Conservation (phyloP, 2,329 filamentous ascomycete species). For the Canariomyces notabilis region DNA sequence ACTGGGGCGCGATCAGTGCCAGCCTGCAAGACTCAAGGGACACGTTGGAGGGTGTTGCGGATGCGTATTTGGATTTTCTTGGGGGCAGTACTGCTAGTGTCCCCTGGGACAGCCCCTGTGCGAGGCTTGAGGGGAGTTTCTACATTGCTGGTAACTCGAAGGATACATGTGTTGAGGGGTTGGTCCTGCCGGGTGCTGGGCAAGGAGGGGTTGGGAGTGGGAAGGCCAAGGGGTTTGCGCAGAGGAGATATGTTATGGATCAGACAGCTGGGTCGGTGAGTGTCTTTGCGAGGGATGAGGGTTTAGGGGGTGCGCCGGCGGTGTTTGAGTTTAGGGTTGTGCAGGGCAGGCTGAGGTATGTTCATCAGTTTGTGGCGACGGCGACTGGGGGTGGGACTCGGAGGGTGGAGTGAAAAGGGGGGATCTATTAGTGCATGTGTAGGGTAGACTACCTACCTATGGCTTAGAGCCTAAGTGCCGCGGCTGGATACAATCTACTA, state of each 20-base stretch:
- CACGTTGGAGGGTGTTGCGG: neutral
- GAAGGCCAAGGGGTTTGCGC: neutral
- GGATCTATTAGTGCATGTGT: too few species aligned
- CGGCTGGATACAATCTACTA: too few species aligned
- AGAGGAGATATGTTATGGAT: neutral
- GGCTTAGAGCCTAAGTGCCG: too few species aligned
- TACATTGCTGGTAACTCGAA: constrained; percentile 19
- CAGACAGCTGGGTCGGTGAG: constrained; percentile 3
- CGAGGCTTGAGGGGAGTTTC: constrained; percentile 25
- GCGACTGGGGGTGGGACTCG: too few species aligned
- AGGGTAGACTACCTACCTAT: too few species aligned
- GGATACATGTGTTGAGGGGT: neutral
- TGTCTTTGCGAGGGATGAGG: constrained; percentile 3
- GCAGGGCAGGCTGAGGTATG: constrained; percentile 7
- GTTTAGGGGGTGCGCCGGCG: neutral
- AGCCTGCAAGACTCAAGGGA: neutral
- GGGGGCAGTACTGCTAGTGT: constrained; percentile 14
- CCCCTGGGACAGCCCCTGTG: constrained; percentile 32
- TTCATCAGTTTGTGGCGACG: constrained; percentile 2
- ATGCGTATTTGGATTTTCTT: neutral
- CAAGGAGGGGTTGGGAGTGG: neutral
- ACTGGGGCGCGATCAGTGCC: neutral
- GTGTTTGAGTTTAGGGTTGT: constrained; percentile 8
- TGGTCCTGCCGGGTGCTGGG: neutral
- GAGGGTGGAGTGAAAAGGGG: too few species aligned